Percentiles rank a stretch among this genome's conserved stretches.
Conservation (phyloP, 2,329 filamentous ascomycete species). For the Periconia digitata region DNA sequence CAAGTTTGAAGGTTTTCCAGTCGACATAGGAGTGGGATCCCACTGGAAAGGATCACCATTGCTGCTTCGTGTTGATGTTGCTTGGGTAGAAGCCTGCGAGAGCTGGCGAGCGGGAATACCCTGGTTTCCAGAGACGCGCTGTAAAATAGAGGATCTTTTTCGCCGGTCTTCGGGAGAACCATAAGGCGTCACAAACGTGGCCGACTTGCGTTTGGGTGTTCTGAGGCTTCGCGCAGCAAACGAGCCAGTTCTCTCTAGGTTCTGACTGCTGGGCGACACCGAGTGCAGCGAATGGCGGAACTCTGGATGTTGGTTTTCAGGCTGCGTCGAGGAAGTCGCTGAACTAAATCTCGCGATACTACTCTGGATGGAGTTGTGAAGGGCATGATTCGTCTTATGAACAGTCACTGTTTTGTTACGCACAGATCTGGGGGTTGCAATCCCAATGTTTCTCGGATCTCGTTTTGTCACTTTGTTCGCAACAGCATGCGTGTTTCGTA, state of each 20-base stretch:
- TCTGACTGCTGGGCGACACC: slow-evolving; percentile 20
- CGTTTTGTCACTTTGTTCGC: slow-evolving; percentile 41
- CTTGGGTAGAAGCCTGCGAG: slow-evolving; percentile 43
- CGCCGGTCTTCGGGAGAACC: slow-evolving; percentile 45
- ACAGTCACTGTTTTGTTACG: slow-evolving; percentile 22
- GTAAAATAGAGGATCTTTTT: slow-evolving; percentile 26
- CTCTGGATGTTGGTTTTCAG: slow-evolving; percentile 5
- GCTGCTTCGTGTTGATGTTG: slow-evolving; percentile 44
- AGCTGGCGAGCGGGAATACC: slow-evolving; percentile 39
- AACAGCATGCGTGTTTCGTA: slow-evolving; percentile 24
- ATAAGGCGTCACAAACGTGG: slow-evolving; percentile 38
- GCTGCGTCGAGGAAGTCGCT: slow-evolving; percentile 3
- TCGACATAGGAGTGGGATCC: slow-evolving; percentile 41
- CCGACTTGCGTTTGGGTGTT: slow-evolving; percentile 40
- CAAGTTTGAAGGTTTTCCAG: slow-evolving; percentile 45
- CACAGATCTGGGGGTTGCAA: slow-evolving; percentile 25
- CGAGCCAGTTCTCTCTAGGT: slow-evolving; percentile 31
- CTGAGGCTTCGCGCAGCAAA: slow-evolving; percentile 27
- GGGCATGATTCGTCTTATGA: slow-evolving; percentile 15
- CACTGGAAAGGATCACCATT: slow-evolving; percentile 51
- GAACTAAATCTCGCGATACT: slow-evolving; percentile 15
- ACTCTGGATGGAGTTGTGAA: slow-evolving; percentile 20
- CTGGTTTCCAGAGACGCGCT: slow-evolving; percentile 36
- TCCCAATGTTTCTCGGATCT: slow-evolving; percentile 36
- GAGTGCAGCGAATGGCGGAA: slow-evolving; percentile 9